phyloP scores from a whole-genome alignment of 176 grass and related monocot species.

The Musa acuminata region DNA sequence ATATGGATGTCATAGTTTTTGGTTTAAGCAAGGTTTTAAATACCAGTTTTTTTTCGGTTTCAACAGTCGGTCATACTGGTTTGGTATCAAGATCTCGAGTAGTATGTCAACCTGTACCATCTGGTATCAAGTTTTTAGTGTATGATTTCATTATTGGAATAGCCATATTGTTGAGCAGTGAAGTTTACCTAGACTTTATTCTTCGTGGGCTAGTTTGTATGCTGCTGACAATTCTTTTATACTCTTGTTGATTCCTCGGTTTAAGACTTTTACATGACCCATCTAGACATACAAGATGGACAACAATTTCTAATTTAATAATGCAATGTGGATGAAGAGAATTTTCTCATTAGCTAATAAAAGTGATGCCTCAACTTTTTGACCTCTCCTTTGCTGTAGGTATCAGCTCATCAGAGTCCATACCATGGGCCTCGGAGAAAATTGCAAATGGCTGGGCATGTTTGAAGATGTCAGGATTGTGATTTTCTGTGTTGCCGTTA shows the following conservation, averaged over 20 bases:
- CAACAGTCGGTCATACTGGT: neutral
- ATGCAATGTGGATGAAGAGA: neutral
- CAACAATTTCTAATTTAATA: neutral
- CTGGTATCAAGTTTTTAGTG: no score
- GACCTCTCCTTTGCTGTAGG: conserved; percentile 21
- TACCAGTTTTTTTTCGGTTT: neutral
- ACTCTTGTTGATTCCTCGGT: neutral
- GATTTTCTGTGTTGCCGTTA: conserved; percentile 65
- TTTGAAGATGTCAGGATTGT: conserved; percentile 76
- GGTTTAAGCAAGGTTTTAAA: neutral
- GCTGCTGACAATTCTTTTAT: conserved; percentile 14
- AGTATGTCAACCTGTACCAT: no score
- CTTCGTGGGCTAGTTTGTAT: no score
- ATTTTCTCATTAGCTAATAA: neutral
- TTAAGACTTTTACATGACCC: no score
- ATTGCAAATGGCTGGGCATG: conserved; percentile 83
- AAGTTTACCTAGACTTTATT: no score
- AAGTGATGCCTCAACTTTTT: neutral
- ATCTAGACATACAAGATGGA: neutral
- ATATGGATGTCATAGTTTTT: neutral
- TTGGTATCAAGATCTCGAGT: no score
- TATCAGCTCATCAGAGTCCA: conserved; percentile 81
- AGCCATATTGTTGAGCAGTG: no score
- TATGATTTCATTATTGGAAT: no score
- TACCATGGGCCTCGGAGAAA: conserved; percentile 49